These are phyloP conservation scores for Mucor indicus DNA, from an alignment of 371 early-diverging fungal species.

Conservation along the genomic window DNA sequence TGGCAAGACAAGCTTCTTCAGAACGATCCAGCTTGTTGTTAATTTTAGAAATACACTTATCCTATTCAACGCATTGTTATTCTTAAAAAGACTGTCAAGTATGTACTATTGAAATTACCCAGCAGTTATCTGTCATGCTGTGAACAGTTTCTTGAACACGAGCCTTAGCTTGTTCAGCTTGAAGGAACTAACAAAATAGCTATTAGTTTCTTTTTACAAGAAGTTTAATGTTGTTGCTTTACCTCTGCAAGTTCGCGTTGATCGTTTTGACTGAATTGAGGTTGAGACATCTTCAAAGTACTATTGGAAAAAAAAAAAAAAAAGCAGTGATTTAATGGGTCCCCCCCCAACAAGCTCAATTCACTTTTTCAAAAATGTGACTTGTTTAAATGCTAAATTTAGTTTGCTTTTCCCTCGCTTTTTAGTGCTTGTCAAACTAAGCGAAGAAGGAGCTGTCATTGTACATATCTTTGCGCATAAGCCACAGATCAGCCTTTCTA, in stretches of 20 bases:
- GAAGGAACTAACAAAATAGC: slow-evolving; percentile 46
- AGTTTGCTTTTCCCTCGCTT: no score
- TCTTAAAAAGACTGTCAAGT: background rate
- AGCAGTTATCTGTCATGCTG: slow-evolving; percentile 72
- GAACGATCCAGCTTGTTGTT: slow-evolving; percentile 63
- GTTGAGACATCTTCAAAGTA: slow-evolving; percentile 9
- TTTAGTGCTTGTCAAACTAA: no score
- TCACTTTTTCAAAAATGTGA: no score
- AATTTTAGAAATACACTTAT: slow-evolving; percentile 72
- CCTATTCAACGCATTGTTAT: slow-evolving; percentile 17
- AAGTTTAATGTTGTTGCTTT: slow-evolving; percentile 15
- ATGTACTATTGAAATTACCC: no score
- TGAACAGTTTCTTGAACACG: slow-evolving; percentile 68
- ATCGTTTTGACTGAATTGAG: slow-evolving; percentile 55
- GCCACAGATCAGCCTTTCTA: no score
- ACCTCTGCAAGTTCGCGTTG: slow-evolving; percentile 66
- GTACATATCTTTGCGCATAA: no score
- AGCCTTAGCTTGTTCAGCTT: slow-evolving; percentile 73
- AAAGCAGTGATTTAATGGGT: background rate
- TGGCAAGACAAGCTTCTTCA: slow-evolving; percentile 71
- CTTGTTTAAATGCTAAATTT: no score
- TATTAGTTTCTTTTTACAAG: no score
- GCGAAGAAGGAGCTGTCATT: no score
- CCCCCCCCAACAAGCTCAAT: no score
- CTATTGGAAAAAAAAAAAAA: slow-evolving; percentile 6